Evolutionary conservation across 345 rosid species (phyloP).

Genomic region (Gossypioides kirkii): DNA sequence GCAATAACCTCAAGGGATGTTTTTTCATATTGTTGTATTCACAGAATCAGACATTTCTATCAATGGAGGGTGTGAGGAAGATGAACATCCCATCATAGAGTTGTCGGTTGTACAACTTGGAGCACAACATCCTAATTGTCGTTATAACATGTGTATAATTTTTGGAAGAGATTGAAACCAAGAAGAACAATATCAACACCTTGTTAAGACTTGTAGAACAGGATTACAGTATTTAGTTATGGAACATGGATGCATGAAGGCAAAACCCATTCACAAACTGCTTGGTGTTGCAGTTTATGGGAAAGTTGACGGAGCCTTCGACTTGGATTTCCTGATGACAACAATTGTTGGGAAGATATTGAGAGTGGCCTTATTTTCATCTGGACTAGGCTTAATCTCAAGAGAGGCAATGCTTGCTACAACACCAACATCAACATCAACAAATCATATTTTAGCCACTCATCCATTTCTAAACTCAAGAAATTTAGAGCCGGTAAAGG

Average conservation of each 20-base stretch:
- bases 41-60: conserved; percentile 36
- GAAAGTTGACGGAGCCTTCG: conserved; percentile 65
- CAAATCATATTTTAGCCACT: no score
- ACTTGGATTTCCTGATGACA: no score
- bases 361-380: no score
- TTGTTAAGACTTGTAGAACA: conserved; percentile 20
- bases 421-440: no score
- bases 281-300: conserved; percentile 61
- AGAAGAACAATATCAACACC: conserved; percentile 26
- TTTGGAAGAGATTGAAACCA: conserved; percentile 40
- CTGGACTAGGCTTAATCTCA: no score
- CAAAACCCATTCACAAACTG: conserved; percentile 35
- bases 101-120: conserved; percentile 52
- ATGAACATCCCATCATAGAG: conserved; percentile 62
- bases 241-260: conserved; percentile 22
- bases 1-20: conserved; percentile 56
- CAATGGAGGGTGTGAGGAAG: conserved; percentile 83
- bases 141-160: conserved; percentile 29
- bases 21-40: conserved; percentile 61
- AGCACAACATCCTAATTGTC: conserved; percentile 28
- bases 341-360: no score
- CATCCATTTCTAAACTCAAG: no score
- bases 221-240: conserved; percentile 14
- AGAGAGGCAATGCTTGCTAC: no score
- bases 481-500: no score